Conservation (phyloP, 805 yeast genomes). For the Yamadazyma tumulicola region DNA sequence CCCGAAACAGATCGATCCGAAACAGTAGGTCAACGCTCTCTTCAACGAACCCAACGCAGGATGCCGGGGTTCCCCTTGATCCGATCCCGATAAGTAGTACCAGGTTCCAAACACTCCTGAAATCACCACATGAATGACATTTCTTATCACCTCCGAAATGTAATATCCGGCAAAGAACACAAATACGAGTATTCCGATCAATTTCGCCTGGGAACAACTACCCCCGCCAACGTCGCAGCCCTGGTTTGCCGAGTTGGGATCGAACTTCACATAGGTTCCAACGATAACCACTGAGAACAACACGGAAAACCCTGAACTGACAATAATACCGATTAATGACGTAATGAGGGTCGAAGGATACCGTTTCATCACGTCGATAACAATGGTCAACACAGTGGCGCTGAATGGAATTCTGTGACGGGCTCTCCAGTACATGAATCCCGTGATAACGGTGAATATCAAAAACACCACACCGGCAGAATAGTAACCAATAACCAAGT, state of each 20-base stretch:
- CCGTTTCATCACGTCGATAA: conserved; percentile 72
- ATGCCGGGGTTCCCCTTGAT: conserved; percentile 72
- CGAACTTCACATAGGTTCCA: conserved; percentile 75
- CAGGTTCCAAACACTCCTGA: conserved; percentile 88
- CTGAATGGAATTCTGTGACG: conserved; percentile 71
- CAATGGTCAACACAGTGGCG: conserved; percentile 62
- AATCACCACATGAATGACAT: conserved; percentile 74
- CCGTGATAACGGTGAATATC: conserved; percentile 60
- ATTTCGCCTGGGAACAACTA: conserved; percentile 50
- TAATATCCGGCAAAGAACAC: conserved; percentile 81
- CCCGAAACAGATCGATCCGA: conserved; percentile 89
- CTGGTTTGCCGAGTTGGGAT: conserved; percentile 49
- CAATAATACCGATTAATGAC: conserved; percentile 55
- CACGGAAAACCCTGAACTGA: conserved; percentile 60
- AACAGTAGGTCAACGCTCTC: conserved; percentile 78
- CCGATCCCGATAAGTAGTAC: conserved; percentile 77
- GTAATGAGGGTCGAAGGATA: conserved; percentile 69
- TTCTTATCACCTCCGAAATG: conserved; percentile 78
- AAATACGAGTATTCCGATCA: conserved; percentile 68
- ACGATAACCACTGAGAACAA: conserved; percentile 67
- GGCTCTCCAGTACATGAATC: conserved; percentile 71
- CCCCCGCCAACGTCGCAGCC: conserved; percentile 56
- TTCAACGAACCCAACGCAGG: conserved; percentile 80
- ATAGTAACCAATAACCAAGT: conserved; percentile 63
- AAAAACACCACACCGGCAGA: conserved; percentile 78